Percentiles rank a stretch among this genome's conserved stretches.
These are phyloP conservation scores for Botrytis medusae DNA, from an alignment of 2,329 filamentous ascomycete species.

Conservation along the genomic window DNA sequence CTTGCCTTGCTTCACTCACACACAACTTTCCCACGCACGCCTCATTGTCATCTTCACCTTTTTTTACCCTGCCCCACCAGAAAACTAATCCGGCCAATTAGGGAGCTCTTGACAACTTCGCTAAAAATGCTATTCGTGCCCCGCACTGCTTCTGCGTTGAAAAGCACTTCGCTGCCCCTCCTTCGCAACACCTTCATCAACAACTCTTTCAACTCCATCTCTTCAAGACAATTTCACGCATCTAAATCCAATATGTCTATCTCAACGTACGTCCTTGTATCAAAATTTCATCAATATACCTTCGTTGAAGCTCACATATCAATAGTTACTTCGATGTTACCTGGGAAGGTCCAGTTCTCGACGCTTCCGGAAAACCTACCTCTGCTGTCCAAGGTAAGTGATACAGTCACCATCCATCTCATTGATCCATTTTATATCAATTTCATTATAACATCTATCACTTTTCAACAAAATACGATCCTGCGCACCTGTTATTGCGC, in stretches of 20 bases:
- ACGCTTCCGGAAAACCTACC: slow-evolving; percentile 58
- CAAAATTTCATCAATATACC: not conserved
- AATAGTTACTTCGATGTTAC: slow-evolving; percentile 68
- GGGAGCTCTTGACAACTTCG: not conserved
- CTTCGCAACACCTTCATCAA: slow-evolving; percentile 24
- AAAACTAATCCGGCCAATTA: slow-evolving; percentile 8
- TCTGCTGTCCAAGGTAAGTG: slow-evolving; percentile 59
- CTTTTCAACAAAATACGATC: not conserved
- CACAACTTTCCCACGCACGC: slow-evolving; percentile 9
- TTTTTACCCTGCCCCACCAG: slow-evolving; percentile 11
- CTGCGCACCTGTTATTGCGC: not conserved
- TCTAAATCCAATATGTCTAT: slow-evolving; percentile 72
- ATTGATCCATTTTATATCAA: slow-evolving; percentile 19
- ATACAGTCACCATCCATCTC: slow-evolving; percentile 12
- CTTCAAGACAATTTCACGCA: slow-evolving; percentile 55
- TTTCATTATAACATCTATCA: not conserved
- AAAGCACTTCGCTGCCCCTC: slow-evolving; percentile 24
- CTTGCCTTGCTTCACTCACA: not conserved
- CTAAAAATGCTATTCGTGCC: slow-evolving; percentile 24
- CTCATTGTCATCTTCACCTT: not conserved
- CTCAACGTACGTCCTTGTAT: slow-evolving; percentile 59
- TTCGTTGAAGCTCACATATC: slow-evolving; percentile 28
- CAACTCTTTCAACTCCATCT: slow-evolving; percentile 22
- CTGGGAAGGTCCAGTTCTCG: slow-evolving; percentile 71
- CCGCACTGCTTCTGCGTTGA: slow-evolving; percentile 22